Evolutionary conservation across 345 rosid genomes (phyloP).

Genomic region (Aethionema arabicum): DNA sequence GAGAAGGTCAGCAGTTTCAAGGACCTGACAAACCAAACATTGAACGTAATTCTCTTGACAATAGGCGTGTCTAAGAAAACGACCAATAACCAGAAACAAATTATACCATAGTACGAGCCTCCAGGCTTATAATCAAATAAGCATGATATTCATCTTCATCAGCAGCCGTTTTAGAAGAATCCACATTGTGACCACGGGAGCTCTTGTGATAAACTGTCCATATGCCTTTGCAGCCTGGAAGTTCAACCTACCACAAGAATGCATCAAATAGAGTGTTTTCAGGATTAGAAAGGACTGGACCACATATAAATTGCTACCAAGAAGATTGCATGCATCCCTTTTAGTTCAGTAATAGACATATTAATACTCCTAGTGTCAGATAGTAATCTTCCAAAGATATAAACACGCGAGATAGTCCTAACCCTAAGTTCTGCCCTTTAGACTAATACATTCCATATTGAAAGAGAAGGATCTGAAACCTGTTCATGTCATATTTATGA

Average conservation of each 20-base stretch:
- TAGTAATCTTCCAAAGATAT: conserved; percentile 19
- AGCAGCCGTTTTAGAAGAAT: conserved; percentile 61
- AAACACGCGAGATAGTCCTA: conserved; percentile 18
- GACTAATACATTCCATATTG: conserved; percentile 18
- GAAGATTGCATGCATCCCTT: conserved; percentile 19
- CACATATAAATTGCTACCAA: conserved; percentile 13
- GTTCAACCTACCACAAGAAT: conserved; percentile 68
- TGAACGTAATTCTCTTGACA: conserved; percentile 19
- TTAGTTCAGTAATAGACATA: conserved; percentile 17
- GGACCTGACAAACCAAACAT: conserved; percentile 52
- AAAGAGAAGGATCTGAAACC: conserved; percentile 11
- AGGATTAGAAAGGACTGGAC: conserved; percentile 19
- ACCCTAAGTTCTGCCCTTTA: conserved; percentile 17
- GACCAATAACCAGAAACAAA: conserved; percentile 21
- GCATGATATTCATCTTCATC: conserved; percentile 96
- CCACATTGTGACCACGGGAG: conserved; percentile 63
- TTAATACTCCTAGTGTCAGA: conserved; percentile 6
- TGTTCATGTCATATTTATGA: conserved; percentile 11
- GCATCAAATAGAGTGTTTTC: conserved; percentile 17
- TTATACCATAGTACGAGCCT: conserved; percentile 88
- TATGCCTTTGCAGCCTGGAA: conserved; percentile 95
- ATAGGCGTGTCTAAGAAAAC: conserved; percentile 17
- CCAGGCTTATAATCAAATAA: conserved; percentile 93
- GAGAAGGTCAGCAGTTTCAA: conserved; percentile 96
- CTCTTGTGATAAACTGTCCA: conserved; percentile 99